Evolutionary conservation across 768 basidiomycete species (phyloP).

Genomic region (Cubamyces sp.): DNA sequence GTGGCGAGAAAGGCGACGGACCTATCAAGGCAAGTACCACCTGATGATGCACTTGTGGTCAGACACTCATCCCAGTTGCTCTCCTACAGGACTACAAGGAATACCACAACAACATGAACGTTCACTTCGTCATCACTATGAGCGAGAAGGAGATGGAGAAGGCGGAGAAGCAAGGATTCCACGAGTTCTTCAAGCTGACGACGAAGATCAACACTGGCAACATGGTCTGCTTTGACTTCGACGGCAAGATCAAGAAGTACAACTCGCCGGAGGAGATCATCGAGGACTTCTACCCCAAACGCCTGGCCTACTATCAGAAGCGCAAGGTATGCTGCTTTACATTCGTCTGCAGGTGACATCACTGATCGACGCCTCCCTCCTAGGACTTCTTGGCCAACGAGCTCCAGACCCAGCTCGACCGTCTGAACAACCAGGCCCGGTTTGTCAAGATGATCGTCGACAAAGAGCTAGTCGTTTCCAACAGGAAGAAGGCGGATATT

Average conservation of each 20-base stretch:
- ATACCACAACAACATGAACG: slow-evolving; percentile 89
- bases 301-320: slow-evolving; percentile 91
- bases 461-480: slow-evolving; percentile 78
- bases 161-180: slow-evolving; percentile 86
- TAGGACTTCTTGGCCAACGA: slow-evolving; percentile 87
- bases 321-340: slow-evolving; percentile 69
- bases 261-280: slow-evolving; percentile 87
- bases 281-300: slow-evolving; percentile 88
- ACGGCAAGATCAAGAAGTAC: slow-evolving; percentile 96
- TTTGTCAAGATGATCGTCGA: slow-evolving; percentile 97
- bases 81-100: slow-evolving; percentile 88
- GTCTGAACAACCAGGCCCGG: slow-evolving; percentile 90
- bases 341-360: too few species aligned
- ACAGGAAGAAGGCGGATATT: slow-evolving; percentile 87
- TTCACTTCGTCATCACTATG: slow-evolving; percentile 89
- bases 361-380: not conserved
- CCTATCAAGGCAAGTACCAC: slow-evolving; percentile 66
- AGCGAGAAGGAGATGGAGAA: slow-evolving; percentile 77
- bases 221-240: slow-evolving; percentile 98
- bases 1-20: slow-evolving; percentile 82
- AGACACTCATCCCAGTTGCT: not conserved
- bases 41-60: not conserved
- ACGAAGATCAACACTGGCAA: slow-evolving; percentile 87
- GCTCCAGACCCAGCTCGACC: slow-evolving; percentile 80
- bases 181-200: slow-evolving; percentile 91